A percentile compares a stretch with the other conserved stretches of the same genome.
These are phyloP conservation scores for Sporothrix curviconia DNA, from an alignment of 2,329 filamentous ascomycete species.

Conservation along the genomic window DNA sequence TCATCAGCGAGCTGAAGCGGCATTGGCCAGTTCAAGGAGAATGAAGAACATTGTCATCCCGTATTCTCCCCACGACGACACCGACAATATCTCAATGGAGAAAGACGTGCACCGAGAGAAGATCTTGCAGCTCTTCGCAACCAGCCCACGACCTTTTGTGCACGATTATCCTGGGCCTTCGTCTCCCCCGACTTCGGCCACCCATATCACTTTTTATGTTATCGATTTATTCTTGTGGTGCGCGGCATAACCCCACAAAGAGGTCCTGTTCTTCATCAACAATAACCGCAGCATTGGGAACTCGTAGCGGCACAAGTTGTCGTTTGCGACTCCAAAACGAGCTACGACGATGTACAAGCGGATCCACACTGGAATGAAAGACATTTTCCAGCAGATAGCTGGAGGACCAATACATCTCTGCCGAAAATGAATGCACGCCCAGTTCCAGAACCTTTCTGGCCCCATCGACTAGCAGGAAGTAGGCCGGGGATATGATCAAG, in stretches of 20 bases:
- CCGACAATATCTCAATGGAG: conserved; percentile 57
- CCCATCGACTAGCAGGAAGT: conserved; percentile 38
- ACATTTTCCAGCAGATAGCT: conserved; percentile 51
- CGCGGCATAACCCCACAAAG: conserved; percentile 58
- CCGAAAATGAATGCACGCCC: conserved; percentile 51
- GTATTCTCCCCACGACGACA: conserved; percentile 61
- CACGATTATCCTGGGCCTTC: conserved; percentile 60
- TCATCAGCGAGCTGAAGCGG: conserved; percentile 45
- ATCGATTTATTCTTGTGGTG: too few species aligned
- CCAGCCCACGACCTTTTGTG: conserved; percentile 62
- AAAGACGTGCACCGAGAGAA: conserved; percentile 50
- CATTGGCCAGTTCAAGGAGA: conserved; percentile 47
- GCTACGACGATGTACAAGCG: conserved; percentile 37
- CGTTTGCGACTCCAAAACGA: conserved; percentile 39
- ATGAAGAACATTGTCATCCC: conserved; percentile 54
- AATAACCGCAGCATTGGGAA: too few species aligned
- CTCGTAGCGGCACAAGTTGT: conserved; percentile 56
- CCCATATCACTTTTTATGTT: too few species aligned
- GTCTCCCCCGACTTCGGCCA: conserved; percentile 49
- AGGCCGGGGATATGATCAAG: conserved; percentile 39
- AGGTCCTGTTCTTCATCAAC: conserved; percentile 59
- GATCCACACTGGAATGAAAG: conserved; percentile 51
- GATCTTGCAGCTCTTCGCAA: conserved; percentile 60
- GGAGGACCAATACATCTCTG: conserved; percentile 51
- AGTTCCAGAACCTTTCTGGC: conserved; percentile 44